Percentiles rank a stretch among this genome's conserved stretches.
These are phyloP conservation scores for Neoboletus subvelutipes DNA, from an alignment of 768 basidiomycete genomes.

Conservation along the genomic window DNA sequence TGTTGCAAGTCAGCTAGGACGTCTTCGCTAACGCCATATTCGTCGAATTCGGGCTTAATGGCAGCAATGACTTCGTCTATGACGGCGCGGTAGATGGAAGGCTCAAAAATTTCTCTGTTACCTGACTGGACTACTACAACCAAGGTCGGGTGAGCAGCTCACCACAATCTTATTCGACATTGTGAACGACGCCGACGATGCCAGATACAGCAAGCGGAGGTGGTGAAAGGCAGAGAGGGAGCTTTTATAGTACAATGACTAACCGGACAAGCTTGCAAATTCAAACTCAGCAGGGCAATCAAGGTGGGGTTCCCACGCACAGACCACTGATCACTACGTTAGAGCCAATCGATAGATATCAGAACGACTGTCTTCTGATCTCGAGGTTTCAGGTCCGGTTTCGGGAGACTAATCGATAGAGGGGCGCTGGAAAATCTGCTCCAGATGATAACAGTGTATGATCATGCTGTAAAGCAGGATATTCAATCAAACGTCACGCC, in stretches of 20 bases:
- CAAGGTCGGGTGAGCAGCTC: constrained; percentile 71
- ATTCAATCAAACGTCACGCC: background rate
- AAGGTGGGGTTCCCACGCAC: constrained; percentile 44
- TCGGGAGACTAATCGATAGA: background rate
- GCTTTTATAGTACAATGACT: constrained; percentile 43
- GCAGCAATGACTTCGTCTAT: constrained; percentile 93
- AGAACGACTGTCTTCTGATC: no score
- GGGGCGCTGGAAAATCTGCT: background rate
- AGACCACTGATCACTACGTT: constrained; percentile 31
- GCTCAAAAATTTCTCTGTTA: constrained; percentile 69
- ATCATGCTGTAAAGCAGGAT: background rate
- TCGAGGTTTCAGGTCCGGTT: no score
- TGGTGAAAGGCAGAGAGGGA: constrained; percentile 33
- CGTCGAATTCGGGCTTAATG: constrained; percentile 94
- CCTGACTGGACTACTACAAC: constrained; percentile 53
- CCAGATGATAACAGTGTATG: background rate
- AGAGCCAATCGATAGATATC: background rate
- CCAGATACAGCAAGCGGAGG: constrained; percentile 30
- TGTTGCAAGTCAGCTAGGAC: constrained; percentile 86
- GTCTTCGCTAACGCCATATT: constrained; percentile 91
- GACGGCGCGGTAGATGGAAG: constrained; percentile 85
- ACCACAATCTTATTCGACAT: constrained; percentile 99
- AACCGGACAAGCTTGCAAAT: constrained; percentile 38
- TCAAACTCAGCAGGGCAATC: constrained; percentile 43
- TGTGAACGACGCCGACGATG: constrained; percentile 33